Evolutionary conservation across 371 early-diverging fungal genomes (phyloP).

Genomic region (Phascolomyces articulosus): DNA sequence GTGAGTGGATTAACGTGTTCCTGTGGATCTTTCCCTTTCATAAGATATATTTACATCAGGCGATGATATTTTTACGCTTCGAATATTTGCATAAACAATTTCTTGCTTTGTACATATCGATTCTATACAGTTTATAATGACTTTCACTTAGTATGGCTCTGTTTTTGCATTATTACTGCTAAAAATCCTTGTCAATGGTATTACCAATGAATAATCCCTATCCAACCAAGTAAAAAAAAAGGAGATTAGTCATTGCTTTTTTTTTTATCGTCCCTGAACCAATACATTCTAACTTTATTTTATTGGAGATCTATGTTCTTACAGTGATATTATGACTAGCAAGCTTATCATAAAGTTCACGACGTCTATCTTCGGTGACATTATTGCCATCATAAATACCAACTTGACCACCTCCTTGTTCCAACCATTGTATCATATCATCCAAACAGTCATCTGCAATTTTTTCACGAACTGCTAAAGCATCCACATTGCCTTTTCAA

Average conservation of each 20-base stretch:
- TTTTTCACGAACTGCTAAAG: slow-evolving; percentile 51
- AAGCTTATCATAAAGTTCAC: slow-evolving; percentile 68
- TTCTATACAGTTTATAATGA: slow-evolving; percentile 46
- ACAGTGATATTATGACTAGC: slow-evolving; percentile 67
- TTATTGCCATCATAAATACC: slow-evolving; percentile 96
- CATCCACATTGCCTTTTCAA: slow-evolving; percentile 59
- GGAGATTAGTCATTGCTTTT: background rate
- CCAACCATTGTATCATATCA: slow-evolving; percentile 87
- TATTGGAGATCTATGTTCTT: slow-evolving; percentile 10
- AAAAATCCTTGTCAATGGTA: too few relatives aligned
- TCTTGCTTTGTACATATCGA: slow-evolving; percentile 82
- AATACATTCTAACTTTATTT: background rate
- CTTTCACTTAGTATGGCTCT: background rate
- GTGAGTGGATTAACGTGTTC: background rate
- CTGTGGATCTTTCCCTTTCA: too few relatives aligned
- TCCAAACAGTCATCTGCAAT: slow-evolving; percentile 82
- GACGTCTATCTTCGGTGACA: slow-evolving; percentile 79
- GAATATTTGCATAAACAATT: slow-evolving; percentile 77
- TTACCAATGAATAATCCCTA: slow-evolving; percentile 5
- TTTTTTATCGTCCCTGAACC: background rate
- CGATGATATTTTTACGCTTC: slow-evolving; percentile 87
- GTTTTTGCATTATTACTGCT: background rate
- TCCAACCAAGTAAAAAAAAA: background rate
- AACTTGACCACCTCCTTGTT: slow-evolving; percentile 73
- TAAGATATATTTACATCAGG: slow-evolving; percentile 74